Evolutionary conservation across 2,329 filamentous ascomycete species (phyloP).

Genomic region (Immersiporthe knoxdaviesiana): DNA sequence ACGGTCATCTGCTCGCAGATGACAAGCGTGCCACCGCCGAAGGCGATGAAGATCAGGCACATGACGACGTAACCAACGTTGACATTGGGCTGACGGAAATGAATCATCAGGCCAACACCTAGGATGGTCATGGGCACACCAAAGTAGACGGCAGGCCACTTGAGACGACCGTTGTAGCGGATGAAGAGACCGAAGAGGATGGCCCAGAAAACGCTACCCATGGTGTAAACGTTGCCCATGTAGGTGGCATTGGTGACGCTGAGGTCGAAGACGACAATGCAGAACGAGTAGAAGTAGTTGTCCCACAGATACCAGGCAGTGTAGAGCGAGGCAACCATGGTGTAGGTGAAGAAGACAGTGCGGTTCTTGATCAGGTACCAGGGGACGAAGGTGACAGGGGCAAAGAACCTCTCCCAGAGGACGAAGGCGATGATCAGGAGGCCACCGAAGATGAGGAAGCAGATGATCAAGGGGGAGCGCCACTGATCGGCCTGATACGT

Average conservation of each 20-base stretch:
- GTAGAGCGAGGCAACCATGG: slow-evolving; percentile 33
- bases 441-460: not conserved
- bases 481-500: not conserved
- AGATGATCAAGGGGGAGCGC: not conserved
- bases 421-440: not conserved
- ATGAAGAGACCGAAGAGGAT: not conserved
- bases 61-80: slow-evolving; percentile 60
- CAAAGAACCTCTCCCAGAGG: not conserved
- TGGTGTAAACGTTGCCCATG: not conserved
- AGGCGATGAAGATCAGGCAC: slow-evolving; percentile 65
- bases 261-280: slow-evolving; percentile 44
- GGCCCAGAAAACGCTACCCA: not conserved
- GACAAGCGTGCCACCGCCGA: slow-evolving; percentile 52
- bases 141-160: slow-evolving; percentile 42
- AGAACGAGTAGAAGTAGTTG: slow-evolving; percentile 45
- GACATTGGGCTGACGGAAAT: slow-evolving; percentile 57
- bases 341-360: not conserved
- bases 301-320: slow-evolving; percentile 44
- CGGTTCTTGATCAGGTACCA: not conserved
- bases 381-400: not conserved
- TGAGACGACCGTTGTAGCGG: not conserved
- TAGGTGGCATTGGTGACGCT: slow-evolving; percentile 37
- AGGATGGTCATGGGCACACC: slow-evolving; percentile 59
- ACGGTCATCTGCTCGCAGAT: not conserved
- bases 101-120: slow-evolving; percentile 61